Conservation (phyloP, 495 filamentous ascomycete species). For the Aspergillus coremiiformis region DNA sequence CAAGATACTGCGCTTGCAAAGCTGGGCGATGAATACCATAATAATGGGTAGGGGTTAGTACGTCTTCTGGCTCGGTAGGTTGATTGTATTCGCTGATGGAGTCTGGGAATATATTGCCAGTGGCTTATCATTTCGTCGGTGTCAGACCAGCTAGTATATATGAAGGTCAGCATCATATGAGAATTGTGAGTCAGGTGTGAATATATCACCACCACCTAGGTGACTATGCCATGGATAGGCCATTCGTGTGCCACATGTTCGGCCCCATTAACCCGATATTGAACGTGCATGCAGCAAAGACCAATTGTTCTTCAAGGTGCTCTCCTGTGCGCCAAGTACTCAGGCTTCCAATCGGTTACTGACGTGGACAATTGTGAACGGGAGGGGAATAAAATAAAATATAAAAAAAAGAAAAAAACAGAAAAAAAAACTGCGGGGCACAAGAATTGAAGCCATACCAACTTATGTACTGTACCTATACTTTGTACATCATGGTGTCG, state of each 20-base stretch:
- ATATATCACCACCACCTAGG: neutral
- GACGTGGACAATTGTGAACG: neutral
- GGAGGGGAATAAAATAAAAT: neutral
- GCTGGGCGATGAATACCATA: neutral
- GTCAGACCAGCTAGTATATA: neutral
- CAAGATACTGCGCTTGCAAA: neutral
- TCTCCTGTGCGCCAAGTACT: neutral
- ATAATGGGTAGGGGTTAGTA: neutral
- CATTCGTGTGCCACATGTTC: conserved; percentile 7
- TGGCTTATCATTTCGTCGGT: neutral
- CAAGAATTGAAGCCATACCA: neutral
- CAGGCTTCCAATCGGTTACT: neutral
- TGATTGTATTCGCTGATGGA: neutral
- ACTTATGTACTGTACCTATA: neutral
- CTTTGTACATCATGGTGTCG: neutral
- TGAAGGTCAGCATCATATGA: neutral
- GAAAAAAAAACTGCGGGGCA: neutral
- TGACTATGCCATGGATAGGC: conserved; percentile 1
- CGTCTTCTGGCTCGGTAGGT: neutral
- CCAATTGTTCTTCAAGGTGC: neutral
- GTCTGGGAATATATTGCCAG: neutral
- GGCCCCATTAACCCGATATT: neutral
- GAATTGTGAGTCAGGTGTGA: neutral
- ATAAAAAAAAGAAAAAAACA: too few relatives aligned
- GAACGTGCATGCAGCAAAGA: neutral